phyloP scores from a whole-genome alignment of 768 basidiomycete genomes.

The Cystofilobasidium capitatum region DNA sequence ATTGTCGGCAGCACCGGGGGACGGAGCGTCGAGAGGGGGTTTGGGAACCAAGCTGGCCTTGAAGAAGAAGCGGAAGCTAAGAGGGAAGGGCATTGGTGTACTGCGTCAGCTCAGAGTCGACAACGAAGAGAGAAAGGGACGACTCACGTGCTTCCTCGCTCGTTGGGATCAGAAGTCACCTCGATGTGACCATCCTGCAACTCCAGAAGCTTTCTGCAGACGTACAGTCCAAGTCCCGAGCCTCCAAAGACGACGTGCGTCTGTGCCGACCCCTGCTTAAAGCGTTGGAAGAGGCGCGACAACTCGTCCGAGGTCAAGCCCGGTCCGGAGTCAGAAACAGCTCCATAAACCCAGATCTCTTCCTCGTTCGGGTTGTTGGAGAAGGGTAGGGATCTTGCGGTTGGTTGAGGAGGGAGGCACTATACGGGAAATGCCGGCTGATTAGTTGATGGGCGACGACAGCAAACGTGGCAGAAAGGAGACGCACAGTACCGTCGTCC shows the following conservation, averaged over 20 bases:
- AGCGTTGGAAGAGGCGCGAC: slow-evolving; percentile 35
- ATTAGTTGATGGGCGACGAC: too few relatives aligned
- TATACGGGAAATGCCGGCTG: too few relatives aligned
- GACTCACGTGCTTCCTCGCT: slow-evolving; percentile 9
- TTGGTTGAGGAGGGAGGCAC: slow-evolving; percentile 36
- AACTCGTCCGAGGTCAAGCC: slow-evolving; percentile 36
- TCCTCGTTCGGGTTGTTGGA: slow-evolving; percentile 3
- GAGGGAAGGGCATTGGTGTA: neutral
- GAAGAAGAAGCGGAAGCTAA: slow-evolving; percentile 22
- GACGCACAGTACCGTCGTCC: slow-evolving; percentile 28
- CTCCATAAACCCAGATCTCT: slow-evolving; percentile 39
- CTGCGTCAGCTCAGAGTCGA: neutral
- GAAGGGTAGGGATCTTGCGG: slow-evolving; percentile 12
- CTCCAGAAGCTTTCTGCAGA: slow-evolving; percentile 33
- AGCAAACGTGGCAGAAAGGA: too few relatives aligned
- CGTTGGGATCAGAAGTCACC: slow-evolving; percentile 29
- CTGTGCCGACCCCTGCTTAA: slow-evolving; percentile 26
- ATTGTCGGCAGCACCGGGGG: neutral
- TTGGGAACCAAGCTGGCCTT: neutral
- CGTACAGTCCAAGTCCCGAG: slow-evolving; percentile 35
- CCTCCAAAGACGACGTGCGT: slow-evolving; percentile 34
- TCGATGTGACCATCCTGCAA: slow-evolving; percentile 38
- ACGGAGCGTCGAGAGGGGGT: neutral
- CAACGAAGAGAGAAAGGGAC: neutral
- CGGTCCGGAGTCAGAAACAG: slow-evolving; percentile 35